A percentile compares a stretch with the other conserved stretches of the same genome.
Evolutionary conservation across 306 rosid species (phyloP).

Genomic region (Vigna hirtella): DNA sequence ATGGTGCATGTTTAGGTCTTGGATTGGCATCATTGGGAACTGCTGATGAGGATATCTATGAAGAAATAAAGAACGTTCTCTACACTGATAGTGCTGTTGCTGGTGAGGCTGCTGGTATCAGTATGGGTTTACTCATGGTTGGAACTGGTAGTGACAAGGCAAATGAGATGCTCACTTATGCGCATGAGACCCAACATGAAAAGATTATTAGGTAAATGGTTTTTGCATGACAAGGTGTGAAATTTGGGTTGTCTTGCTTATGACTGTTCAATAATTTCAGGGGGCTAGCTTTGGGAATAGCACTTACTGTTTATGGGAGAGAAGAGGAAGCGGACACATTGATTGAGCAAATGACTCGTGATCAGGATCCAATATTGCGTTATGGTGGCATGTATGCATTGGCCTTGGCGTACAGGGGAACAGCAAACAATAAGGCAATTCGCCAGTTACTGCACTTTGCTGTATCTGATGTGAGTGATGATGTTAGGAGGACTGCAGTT

Average conservation of each 20-base stretch:
- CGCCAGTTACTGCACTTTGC: slow-evolving; percentile 96
- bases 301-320: slow-evolving; percentile 97
- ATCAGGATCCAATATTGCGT: slow-evolving; percentile 94
- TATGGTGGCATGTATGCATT: slow-evolving; percentile 99
- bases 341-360: slow-evolving; percentile 97
- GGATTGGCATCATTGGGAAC: slow-evolving; percentile 96
- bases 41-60: slow-evolving; percentile 91
- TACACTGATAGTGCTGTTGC: slow-evolving; percentile 98
- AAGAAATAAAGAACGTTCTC: slow-evolving; percentile 84
- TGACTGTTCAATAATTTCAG: slow-evolving; percentile 53
- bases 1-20: slow-evolving; percentile 99
- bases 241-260: slow-evolving; percentile 33
- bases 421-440: slow-evolving; percentile 97
- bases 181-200: slow-evolving; percentile 98
- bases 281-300: slow-evolving; percentile 92
- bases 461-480: slow-evolving; percentile 98
- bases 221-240: slow-evolving; percentile 22
- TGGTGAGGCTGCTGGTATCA: slow-evolving; percentile 97
- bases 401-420: slow-evolving; percentile 95
- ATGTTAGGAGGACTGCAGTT: slow-evolving; percentile 98
- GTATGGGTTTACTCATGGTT: slow-evolving; percentile 99
- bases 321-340: slow-evolving; percentile 97
- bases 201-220: slow-evolving; percentile 78
- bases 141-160: slow-evolving; percentile 99
- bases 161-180: slow-evolving; percentile 92